phyloP scores from a whole-genome alignment of 371 early-diverging fungal species.

The Mortierella sp. region DNA sequence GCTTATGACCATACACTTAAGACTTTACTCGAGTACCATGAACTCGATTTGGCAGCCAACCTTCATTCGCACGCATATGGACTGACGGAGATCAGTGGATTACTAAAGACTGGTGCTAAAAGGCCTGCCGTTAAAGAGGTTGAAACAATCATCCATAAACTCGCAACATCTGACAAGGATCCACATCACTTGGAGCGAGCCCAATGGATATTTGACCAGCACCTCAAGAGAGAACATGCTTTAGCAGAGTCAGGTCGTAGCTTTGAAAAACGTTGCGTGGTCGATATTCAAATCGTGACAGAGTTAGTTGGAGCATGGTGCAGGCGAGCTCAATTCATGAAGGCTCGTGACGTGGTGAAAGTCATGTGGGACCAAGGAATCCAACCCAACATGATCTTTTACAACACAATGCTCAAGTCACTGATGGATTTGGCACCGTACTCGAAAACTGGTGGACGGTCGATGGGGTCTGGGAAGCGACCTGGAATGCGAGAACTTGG shows the following conservation, averaged over 20 bases:
- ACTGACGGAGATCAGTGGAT: background rate
- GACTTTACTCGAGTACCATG: slow-evolving; percentile 20
- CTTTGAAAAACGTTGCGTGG: background rate
- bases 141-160: slow-evolving; percentile 14
- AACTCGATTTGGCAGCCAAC: slow-evolving; percentile 29
- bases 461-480: slow-evolving; percentile 23
- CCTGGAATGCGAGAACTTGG: slow-evolving; percentile 35
- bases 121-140: slow-evolving; percentile 13
- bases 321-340: slow-evolving; percentile 29
- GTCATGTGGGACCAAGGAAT: slow-evolving; percentile 26
- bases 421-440: slow-evolving; percentile 38
- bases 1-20: slow-evolving; percentile 22
- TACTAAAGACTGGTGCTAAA: too few relatives aligned
- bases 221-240: slow-evolving; percentile 13
- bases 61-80: slow-evolving; percentile 25
- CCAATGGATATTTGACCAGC: slow-evolving; percentile 41
- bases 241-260: background rate
- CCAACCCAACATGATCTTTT: slow-evolving; percentile 47
- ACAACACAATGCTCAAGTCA: slow-evolving; percentile 40
- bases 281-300: slow-evolving; percentile 25
- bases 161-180: slow-evolving; percentile 19
- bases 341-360: slow-evolving; percentile 14
- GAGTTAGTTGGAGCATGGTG: slow-evolving; percentile 44
- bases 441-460: slow-evolving; percentile 12
- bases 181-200: slow-evolving; percentile 24